Conservation (phyloP, 768 basidiomycete species). For the Suillus tomentosus region DNA sequence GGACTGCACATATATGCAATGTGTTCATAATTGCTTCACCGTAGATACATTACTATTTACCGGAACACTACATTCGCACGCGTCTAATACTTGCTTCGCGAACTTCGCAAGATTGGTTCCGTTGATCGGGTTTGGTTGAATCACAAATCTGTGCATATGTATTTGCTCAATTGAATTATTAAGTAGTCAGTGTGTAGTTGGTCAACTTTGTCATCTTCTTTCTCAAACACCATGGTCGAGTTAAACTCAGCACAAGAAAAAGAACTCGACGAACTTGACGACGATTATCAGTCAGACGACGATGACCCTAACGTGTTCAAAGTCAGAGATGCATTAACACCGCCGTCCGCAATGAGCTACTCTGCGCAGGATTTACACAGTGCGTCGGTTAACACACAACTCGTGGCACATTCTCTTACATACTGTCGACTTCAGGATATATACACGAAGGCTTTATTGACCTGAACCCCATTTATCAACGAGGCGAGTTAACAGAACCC, state of each 20-base stretch:
- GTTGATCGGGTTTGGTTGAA: constrained; percentile 2
- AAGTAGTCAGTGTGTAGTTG: too few relatives aligned
- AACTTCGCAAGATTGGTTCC: not conserved
- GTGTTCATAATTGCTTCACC: constrained; percentile 2
- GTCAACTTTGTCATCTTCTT: not conserved
- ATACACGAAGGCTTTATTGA: constrained; percentile 75
- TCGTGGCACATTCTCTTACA: constrained; percentile 1
- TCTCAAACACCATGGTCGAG: constrained; percentile 19
- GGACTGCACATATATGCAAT: not conserved
- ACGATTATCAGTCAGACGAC: constrained; percentile 42
- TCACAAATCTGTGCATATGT: not conserved
- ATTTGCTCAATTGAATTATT: not conserved
- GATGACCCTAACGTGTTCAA: constrained; percentile 45
- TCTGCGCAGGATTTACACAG: constrained; percentile 50
- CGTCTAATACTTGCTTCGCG: not conserved
- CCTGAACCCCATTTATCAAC: constrained; percentile 70
- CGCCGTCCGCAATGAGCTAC: constrained; percentile 42
- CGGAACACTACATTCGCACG: not conserved
- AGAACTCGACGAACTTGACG: constrained; percentile 52
- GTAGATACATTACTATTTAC: not conserved
- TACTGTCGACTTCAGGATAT: constrained; percentile 24
- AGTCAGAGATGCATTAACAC: constrained; percentile 43
- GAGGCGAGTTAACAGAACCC: constrained; percentile 45
- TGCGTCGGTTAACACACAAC: constrained; percentile 25
- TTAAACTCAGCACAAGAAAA: constrained; percentile 29